Conservation (phyloP, 2,329 filamentous ascomycete species). For the Xylaria sp. region DNA sequence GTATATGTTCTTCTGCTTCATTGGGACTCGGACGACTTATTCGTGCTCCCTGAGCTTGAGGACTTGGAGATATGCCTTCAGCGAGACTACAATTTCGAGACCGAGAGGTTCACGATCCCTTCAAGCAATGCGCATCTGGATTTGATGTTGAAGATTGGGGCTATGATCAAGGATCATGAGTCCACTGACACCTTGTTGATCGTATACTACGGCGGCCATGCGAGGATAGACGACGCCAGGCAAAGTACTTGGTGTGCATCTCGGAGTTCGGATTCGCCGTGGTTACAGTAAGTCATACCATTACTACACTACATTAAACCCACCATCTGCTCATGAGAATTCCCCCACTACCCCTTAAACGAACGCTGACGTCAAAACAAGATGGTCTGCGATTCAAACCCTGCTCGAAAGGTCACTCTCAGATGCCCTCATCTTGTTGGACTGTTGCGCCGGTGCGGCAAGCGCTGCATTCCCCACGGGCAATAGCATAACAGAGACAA, state of each 20-base stretch:
- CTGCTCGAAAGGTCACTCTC: constrained; percentile 67
- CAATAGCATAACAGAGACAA: constrained; percentile 69
- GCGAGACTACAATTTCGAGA: constrained; percentile 66
- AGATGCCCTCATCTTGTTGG: constrained; percentile 67
- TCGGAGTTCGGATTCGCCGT: constrained; percentile 63
- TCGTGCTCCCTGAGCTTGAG: constrained; percentile 68
- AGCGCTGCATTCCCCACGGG: constrained; percentile 69
- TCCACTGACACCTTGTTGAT: constrained; percentile 66
- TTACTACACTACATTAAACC: constrained; percentile 7
- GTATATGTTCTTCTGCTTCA: constrained; percentile 66
- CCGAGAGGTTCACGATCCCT: constrained; percentile 68
- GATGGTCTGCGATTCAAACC: constrained; percentile 71
- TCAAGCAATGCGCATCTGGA: constrained; percentile 69
- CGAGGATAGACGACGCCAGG: constrained; percentile 67
- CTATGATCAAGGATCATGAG: constrained; percentile 68
- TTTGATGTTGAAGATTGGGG: constrained; percentile 66
- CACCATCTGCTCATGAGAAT: constrained; percentile 33
- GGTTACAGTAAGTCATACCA: constrained; percentile 60
- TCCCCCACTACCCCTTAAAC: constrained; percentile 2
- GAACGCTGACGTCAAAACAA: constrained; percentile 38
- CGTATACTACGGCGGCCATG: constrained; percentile 70
- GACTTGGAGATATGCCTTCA: constrained; percentile 66
- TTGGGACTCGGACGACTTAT: constrained; percentile 68
- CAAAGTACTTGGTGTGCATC: constrained; percentile 72
- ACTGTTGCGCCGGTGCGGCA: constrained; percentile 70